phyloP scores from a whole-genome alignment of 163 green algal genomes.

The Scenedesmus sp. region DNA sequence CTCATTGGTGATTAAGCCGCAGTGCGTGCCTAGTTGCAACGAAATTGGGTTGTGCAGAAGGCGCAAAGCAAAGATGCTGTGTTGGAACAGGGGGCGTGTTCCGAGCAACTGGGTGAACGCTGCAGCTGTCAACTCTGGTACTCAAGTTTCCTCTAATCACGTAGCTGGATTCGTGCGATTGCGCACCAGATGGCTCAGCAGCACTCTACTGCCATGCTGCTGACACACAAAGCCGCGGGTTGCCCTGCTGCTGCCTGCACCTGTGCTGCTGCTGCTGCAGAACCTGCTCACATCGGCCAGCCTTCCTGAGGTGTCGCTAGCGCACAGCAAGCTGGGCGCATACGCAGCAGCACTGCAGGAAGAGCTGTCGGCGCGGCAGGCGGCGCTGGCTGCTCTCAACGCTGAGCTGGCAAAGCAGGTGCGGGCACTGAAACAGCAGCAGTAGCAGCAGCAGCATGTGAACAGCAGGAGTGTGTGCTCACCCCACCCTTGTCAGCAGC shows the following conservation, averaged over 20 bases:
- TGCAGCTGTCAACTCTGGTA: no score
- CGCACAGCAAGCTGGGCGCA: conserved; percentile 26
- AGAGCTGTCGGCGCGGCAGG: conserved; percentile 29
- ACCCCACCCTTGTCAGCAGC: background rate
- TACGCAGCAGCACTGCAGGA: conserved; percentile 40
- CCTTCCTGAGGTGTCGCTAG: conserved; percentile 29
- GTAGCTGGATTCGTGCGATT: no score
- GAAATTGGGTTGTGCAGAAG: no score
- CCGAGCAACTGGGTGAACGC: no score
- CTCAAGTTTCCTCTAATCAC: no score
- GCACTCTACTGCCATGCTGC: background rate
- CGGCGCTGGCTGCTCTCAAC: conserved; percentile 18
- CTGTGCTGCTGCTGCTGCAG: background rate
- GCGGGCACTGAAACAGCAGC: background rate
- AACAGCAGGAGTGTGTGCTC: background rate
- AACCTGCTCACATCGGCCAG: conserved; percentile 19
- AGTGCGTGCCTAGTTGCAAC: background rate
- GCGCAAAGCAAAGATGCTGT: no score
- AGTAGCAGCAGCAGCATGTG: background rate
- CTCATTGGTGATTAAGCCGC: background rate
- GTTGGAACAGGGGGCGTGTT: no score
- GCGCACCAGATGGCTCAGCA: background rate
- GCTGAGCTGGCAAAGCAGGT: conserved; percentile 45
- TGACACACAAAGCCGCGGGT: no score
- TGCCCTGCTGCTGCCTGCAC: background rate